A percentile compares a stretch with the other conserved stretches of the same genome.
Conservation (phyloP, 495 filamentous ascomycete genomes). For the Terfezia boudieri region DNA sequence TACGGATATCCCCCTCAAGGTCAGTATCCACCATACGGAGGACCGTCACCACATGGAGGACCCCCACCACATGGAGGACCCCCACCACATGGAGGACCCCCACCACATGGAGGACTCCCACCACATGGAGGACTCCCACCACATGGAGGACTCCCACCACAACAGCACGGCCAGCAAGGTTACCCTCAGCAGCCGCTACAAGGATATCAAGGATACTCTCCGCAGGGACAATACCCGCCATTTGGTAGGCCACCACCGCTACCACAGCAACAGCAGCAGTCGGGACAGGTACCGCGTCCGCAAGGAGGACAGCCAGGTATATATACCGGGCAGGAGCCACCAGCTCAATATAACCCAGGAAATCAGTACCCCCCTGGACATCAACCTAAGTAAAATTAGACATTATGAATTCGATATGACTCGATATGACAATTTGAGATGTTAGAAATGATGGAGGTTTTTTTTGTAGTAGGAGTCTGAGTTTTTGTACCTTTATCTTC, state of each 20-base stretch:
- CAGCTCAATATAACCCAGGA: conserved; percentile 7
- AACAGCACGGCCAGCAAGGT: conserved; percentile 1
- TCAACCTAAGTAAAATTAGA: no score
- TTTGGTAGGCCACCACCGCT: no score
- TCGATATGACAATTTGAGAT: no score
- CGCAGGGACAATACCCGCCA: conserved; percentile 1
- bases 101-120: conserved; percentile 4
- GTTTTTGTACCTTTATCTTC: no score
- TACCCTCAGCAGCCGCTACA: conserved; percentile 4
- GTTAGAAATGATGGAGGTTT: no score
- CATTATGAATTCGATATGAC: no score
- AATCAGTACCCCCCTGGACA: not conserved
- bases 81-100: not conserved
- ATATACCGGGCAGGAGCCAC: conserved; percentile 3
- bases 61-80: no score
- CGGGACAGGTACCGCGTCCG: conserved; percentile 2
- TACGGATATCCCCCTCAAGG: not conserved
- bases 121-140: conserved; percentile 3
- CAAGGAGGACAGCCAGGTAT: not conserved
- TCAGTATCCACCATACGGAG: not conserved
- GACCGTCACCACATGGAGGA: no score
- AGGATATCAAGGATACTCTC: conserved; percentile 5
- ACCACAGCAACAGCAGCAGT: not conserved
- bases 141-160: not conserved
- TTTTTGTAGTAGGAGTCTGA: no score